Evolutionary conservation across 768 basidiomycete genomes (phyloP).

Genomic region (Pilatotrama ljubarskyi): DNA sequence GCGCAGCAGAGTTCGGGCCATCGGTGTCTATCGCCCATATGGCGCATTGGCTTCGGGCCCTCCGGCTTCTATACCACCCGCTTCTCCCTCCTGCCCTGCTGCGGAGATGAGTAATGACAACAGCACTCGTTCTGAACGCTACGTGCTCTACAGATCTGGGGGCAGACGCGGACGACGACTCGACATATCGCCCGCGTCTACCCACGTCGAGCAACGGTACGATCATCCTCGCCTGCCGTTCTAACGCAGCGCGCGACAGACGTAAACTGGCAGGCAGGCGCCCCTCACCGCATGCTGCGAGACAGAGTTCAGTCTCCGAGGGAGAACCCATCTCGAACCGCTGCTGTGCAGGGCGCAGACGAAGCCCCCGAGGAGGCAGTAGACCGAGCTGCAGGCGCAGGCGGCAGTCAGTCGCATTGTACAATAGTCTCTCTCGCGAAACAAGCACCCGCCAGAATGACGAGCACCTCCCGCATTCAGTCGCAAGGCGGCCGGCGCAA

Average conservation of each 20-base stretch:
- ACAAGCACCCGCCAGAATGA: conserved; percentile 3
- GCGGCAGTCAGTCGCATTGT: neutral
- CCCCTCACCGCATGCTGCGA: too few relatives aligned
- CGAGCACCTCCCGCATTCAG: conserved; percentile 6
- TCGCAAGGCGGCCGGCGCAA: conserved; percentile 6
- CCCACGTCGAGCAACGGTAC: conserved; percentile 4
- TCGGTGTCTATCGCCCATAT: conserved; percentile 29
- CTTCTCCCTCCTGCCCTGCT: conserved; percentile 21
- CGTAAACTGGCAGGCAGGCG: conserved; percentile 2
- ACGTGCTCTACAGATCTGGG: neutral
- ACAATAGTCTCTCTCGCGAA: neutral
- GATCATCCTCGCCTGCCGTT: conserved; percentile 7
- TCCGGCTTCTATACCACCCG: conserved; percentile 25
- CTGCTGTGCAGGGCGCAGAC: conserved; percentile 13
- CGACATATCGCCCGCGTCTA: conserved; percentile 3
- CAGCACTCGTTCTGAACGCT: neutral
- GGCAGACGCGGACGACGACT: neutral
- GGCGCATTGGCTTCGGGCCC: conserved; percentile 23
- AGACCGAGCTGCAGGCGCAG: neutral
- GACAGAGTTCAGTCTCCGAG: neutral
- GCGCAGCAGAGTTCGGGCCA: conserved; percentile 9
- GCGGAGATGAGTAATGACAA: conserved; percentile 24
- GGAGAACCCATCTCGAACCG: neutral
- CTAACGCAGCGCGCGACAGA: conserved; percentile 8
- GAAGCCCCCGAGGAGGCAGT: neutral